Conservation (phyloP, 371 early-diverging fungal genomes). For the Syncephalis plumigaleata region DNA sequence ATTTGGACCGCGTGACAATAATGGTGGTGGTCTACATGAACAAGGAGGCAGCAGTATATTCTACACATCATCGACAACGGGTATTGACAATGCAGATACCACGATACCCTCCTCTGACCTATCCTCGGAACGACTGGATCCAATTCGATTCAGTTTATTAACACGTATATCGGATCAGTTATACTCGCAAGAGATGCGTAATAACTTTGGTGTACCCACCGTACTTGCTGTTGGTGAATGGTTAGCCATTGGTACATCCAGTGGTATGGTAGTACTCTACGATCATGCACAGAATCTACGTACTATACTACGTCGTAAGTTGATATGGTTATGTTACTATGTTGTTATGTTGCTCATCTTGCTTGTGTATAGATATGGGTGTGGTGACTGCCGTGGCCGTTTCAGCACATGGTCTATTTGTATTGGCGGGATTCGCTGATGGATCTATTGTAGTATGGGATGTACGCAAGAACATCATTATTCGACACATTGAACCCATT, state of each 20-base stretch:
- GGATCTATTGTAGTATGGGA: constrained; percentile 65
- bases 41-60: too few species aligned
- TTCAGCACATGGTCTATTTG: constrained; percentile 43
- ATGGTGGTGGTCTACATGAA: too few species aligned
- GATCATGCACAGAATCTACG: constrained; percentile 45
- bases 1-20: too few species aligned
- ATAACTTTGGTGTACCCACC: constrained; percentile 33
- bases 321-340: constrained; percentile 5
- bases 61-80: too few species aligned
- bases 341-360: too few species aligned
- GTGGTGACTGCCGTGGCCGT: constrained; percentile 56
- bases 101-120: constrained; percentile 1
- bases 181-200: constrained; percentile 32
- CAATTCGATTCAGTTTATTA: constrained; percentile 55
- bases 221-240: constrained; percentile 34
- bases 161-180: constrained; percentile 42
- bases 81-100: too few species aligned
- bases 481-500: constrained; percentile 36
- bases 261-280: constrained; percentile 50
- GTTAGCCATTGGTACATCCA: constrained; percentile 58
- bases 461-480: constrained; percentile 27
- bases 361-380: constrained; percentile 23
- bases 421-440: constrained; percentile 51
- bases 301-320: constrained; percentile 33
- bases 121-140: constrained; percentile 35